Base-by-base conservation (phyloP, 140 eudicot genomes). In the Cichorium intybus region DNA sequence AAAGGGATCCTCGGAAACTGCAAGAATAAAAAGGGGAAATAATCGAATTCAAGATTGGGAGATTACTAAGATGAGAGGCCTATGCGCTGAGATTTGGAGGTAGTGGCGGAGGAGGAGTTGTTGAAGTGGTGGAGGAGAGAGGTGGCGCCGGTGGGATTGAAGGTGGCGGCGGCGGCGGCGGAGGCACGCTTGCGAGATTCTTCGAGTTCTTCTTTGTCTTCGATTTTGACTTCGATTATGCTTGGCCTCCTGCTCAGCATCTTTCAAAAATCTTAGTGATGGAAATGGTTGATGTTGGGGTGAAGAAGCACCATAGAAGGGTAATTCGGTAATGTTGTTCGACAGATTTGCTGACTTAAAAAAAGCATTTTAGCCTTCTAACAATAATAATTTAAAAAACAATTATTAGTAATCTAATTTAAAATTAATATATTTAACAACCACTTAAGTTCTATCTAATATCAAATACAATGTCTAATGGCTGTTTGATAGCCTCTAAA, bases 201-300 rank as follows among this genome's bases (percentile, higher is more conserved):
- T 82, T 86, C 84, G 71, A 90, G 79, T 77, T 90, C 97, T 74
- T 84, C 82, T 71, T 73, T 90, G 81, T 90, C 97, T 67, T 90
- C 97, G 53, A 81, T 52, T n/a, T 77, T 79, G 39, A 90, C 79
- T 70, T 84, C 85, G 70, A 90, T 84, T 57, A 79, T 79, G 71
- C 72, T 90, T 3, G 95, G 80, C 46, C 81, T 86, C 45, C 95
- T 74, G 1, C 93, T 63, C 69, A 84, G 78, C 97, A 90, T 79
- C 33, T 70, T 71, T 39, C 10, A 22, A 3, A 12, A 3, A 12
- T 4, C 8, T 34, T 6, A 10, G 26, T 0, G 57, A 11, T 34
- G 62, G 18, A 33, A n/a, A 65, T 29, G 71, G 24, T 50, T 62
- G 20, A 4, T 29, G 28, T 26, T 43, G 11, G 16, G 63, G 49